Conservation (phyloP, 2,329 filamentous ascomycete species). For the Hymenotorrendiella dingleyae region DNA sequence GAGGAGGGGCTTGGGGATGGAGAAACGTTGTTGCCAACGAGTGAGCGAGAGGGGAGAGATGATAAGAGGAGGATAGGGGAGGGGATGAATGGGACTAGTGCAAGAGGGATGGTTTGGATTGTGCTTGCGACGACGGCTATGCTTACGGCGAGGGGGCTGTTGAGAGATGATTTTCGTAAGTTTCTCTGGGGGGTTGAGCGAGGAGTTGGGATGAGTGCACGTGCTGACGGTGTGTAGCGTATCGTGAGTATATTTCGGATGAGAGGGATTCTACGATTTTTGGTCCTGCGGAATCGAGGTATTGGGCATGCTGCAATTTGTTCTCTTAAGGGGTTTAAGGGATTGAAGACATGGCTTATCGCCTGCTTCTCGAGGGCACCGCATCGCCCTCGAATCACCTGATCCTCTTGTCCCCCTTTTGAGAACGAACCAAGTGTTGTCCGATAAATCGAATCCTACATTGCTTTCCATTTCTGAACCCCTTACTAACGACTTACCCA, state of each 20-base stretch:
- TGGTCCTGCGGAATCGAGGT: too few relatives aligned
- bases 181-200: background rate
- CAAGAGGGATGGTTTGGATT: conserved; percentile 18
- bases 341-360: too few relatives aligned
- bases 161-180: conserved; percentile 25
- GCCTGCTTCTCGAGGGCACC: too few relatives aligned
- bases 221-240: conserved; percentile 12
- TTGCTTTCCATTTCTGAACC: background rate
- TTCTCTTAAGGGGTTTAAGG: too few relatives aligned
- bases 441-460: too few relatives aligned
- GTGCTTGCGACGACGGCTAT: conserved; percentile 16
- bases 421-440: too few relatives aligned
- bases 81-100: conserved; percentile 7
- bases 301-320: too few relatives aligned
- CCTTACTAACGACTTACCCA: conserved; percentile 3
- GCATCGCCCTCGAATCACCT: too few relatives aligned
- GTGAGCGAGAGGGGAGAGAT: conserved; percentile 3
- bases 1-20: background rate
- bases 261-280: too few relatives aligned
- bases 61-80: background rate
- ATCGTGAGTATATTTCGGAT: conserved; percentile 16
- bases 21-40: conserved; percentile 11
- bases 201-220: background rate
- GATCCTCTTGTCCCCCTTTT: too few relatives aligned
- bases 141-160: conserved; percentile 19